Base-by-base conservation (phyloP, 2,329 filamentous ascomycete genomes). In the Rugonectria rugulosa region DNA sequence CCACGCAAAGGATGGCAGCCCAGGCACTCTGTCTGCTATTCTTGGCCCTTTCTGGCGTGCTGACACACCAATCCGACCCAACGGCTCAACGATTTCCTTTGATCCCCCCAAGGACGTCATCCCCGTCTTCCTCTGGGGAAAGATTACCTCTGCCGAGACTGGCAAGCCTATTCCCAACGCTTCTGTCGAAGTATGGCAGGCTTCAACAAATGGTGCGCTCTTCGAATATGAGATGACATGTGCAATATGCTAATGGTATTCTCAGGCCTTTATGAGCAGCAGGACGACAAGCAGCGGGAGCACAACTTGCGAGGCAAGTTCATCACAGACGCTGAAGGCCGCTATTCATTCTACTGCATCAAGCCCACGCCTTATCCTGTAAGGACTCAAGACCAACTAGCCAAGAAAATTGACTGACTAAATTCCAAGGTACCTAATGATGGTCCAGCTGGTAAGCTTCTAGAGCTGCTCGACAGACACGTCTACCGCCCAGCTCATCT, bases 31-130 rank as follows among this genome's bases (percentile, higher is more conserved):
- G 2, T 90, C 89, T 4, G 87, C 91, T 34, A 92, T 96, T 62
- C 82, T 96, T 1, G 92, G 92, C 0, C 92, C 92, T 1, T 96
- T 96, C 77, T 96, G 90, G 84, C 83, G 90, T 6, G 81, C 85
- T 37, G 82, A 92, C 63, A 86, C 91, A 0, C 91, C 91, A 5
- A 75, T 82, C 54, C 82, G 88, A 41, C 75, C 85, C n/a, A 89
- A 89, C 68, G 91, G 89, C 44, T 83, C 80, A 40, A 87, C 79
- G 65, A 91, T 95, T 59, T 79, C 87, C 17, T 77, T 76, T 52
- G 71, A 81, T 59, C 79, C 77, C 59, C 81, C 82, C 6, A 54
- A 73, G 47, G 77, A 79, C 53, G 76, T 69, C 12, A 65, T 89
- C 59, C 75, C 86, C 23, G 80, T 82, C 3, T 85, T 81, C 66